Evolutionary conservation across 371 early-diverging fungal genomes (phyloP), one percentile per base, ranked within the genome.

Genomic region (Mucor lusitanicus): DNA sequence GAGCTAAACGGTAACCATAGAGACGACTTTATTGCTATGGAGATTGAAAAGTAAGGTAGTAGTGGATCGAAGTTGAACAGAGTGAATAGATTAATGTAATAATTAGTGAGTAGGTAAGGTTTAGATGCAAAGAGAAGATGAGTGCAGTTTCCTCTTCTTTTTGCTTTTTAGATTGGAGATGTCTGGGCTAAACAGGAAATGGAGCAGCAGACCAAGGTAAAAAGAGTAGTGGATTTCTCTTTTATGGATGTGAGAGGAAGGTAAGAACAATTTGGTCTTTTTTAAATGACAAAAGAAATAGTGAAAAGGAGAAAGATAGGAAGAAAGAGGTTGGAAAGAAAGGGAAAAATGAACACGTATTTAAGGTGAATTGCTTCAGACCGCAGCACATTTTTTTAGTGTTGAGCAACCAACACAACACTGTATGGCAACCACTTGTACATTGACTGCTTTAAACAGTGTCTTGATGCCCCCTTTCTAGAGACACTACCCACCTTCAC

Each of bases 1-100:
- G 37, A 25, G 37, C 39, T 39, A 25, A 59, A 23, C 25, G 59
- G 44, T n/a, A 42, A 60, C 61, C 61, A 60, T 60, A 60, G 42
- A 59, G 61, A 39, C 37, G 27, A 42, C n/a, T 21, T 32, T 37
- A 35, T 58, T 59, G 40, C 59, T 39, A 59, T 59, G 40, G 37
- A 37, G 40, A 37, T 39, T 59, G 40, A 50, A 50, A 50, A 50
- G 50, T 50, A 23, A 23, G 23, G 23, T 50, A 50, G 23, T 6
- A 50, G 50, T 50, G 23, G 50, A 50, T 50, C 27, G 50, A 25
- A 50, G 23, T 23, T 50, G 50, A 32, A 32, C 56, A 55, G 30
- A 32, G 7, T 32, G 56, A 55, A 39, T 59, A 37, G 25, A 17
- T 37, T 39, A 27, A 59, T 13, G 2, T 19, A 32, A 32, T 32